Base-by-base conservation (phyloP, 202 grass and related monocot species). In the Eragrostis tef region DNA sequence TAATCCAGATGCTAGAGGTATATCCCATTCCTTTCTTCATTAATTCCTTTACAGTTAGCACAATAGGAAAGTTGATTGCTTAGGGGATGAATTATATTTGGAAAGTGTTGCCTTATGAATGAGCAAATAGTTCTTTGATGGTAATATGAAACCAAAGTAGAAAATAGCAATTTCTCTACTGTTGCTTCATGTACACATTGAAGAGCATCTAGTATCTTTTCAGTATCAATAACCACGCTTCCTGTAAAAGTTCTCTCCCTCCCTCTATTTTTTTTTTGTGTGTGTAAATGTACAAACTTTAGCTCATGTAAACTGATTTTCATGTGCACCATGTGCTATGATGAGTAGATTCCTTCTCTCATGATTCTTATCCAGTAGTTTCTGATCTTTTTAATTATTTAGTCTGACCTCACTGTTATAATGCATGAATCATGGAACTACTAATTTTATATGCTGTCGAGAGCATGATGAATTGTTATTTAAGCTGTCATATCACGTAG, bases 1-100 rank as follows among this genome's bases (percentile, higher is more conserved):
- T 80, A 86, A 25, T 24, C 44, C 0, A 50, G 78, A 74, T 46
- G 61, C 64, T 79, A 70, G 58, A 73, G 92, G 92, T 94, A 91
- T 17, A 57, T 58, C 17, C 72, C 25, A 46, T 46, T 74, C 24
- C 86, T 77, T 74, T 77, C 51, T 34, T 76, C 73, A 11, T 84
- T 75, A 52, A 46, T 6, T 77, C 11, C 13, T 51, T 70, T 57
- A 14, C 58, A 44, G 64, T 69, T 80, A 68, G 31, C 12, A 43
- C 7, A 88, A 25, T 31, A 71, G 25, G 49, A 76, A 87, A 81
- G 25, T 77, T 76, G 77, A 67, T 72, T 84, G 10, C 58, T 29
- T 81, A 73, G 67, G 58, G 42, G 9, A 67, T 76, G 73, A 74
- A 69, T 51, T 88, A 53, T 70, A 75, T 44, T 12, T 41, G 41